These are phyloP conservation scores for Pyricularia sp. DNA, from an alignment of 2,329 filamentous ascomycete species.

Conservation along the genomic window DNA sequence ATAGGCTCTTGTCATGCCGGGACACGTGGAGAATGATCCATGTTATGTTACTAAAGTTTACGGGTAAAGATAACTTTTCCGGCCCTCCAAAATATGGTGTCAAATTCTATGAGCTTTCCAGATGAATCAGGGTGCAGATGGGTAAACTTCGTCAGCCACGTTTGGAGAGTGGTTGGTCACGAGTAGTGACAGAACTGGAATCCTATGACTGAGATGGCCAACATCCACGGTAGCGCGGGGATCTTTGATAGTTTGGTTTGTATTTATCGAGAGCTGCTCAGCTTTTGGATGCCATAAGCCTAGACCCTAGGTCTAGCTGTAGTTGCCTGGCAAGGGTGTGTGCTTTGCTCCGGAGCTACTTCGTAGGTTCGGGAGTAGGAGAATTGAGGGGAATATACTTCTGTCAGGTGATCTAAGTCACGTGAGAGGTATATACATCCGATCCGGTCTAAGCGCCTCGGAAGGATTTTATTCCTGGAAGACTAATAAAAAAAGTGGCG, in stretches of 20 bases:
- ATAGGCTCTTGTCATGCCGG: neutral
- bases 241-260: neutral
- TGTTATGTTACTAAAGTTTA: neutral
- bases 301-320: no score
- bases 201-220: neutral
- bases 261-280: neutral
- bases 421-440: neutral
- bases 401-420: neutral
- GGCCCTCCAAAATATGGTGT: neutral
- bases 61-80: neutral
- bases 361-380: no score
- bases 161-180: neutral
- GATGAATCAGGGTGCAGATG: neutral
- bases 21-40: neutral
- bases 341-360: no score
- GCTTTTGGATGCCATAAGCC: no score
- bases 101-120: neutral
- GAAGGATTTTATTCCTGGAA: neutral
- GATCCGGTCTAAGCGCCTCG: neutral
- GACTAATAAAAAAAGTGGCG: neutral
- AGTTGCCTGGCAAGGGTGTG: no score
- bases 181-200: neutral
- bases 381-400: no score
- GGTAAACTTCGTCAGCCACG: neutral
- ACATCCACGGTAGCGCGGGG: neutral